Base-by-base conservation (phyloP, 345 rosid species). In the Eucalyptus regnans region DNA sequence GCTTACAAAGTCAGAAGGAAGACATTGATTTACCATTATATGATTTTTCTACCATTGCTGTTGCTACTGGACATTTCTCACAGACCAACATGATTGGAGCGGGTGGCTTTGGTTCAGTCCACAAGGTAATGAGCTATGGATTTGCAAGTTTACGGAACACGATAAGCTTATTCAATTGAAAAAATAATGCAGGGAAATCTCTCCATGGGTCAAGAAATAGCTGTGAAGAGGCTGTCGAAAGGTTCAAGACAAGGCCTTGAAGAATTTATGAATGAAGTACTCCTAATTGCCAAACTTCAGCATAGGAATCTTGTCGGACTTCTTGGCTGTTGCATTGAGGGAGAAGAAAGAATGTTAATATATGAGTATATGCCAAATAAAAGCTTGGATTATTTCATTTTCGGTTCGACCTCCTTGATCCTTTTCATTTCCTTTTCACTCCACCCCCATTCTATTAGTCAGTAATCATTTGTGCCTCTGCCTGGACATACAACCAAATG, bases 141-240 rank as follows among this genome's bases (percentile, higher is more conserved):
- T 10, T 9, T 52, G 71, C 3, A 7, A 12, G 48, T 50, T 37
- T 22, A 79, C 37, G 17, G 14, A n/a, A 43, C 27, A 46, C 46
- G 37, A 68, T 8, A 16, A 23, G 29, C 22, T 48, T 18, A 86
- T 56, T 7, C 3, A 23, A 8, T 31, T 13, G n/a, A 8, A 37
- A 62, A 49, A 8, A 51, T 44, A 27, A 27, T 44, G 84, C 86
- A 71, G 81, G 81, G 81, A 71, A 71, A 3, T 71, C 81, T 71
- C 6, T 71, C 46, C 20, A 71, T 7, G 9, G 23, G 46, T 33
- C 27, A 71, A 71, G 81, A 71, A 18, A 18, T 71, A 71, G 81
- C 81, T 1, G 46, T 71, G 37, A 71, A 71, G 91, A 86, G 94
- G 95, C 43, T 51, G 52, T 14, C 81, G 23, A 23, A 90, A 94